Evolutionary conservation across 2,329 filamentous ascomycete species (phyloP), one percentile per base, ranked within the genome.

Genomic region (Alternaria tenuissima): DNA sequence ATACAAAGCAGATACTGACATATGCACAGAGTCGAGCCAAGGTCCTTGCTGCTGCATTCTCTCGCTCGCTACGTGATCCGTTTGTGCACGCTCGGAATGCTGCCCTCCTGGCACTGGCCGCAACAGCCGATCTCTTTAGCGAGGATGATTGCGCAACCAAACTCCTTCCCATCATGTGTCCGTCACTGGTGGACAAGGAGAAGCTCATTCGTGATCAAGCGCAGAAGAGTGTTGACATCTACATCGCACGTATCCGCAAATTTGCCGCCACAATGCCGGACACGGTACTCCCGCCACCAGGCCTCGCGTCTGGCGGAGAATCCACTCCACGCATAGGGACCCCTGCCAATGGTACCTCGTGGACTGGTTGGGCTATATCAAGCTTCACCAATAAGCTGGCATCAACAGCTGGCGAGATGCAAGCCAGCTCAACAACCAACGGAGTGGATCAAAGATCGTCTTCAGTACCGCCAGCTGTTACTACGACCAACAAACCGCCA

Each of bases 361-460:
- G 95, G 95, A 88, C 95, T 1, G 95, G 95, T 12, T 99, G 95
- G 95, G 95, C 95, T 1, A 97, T 99, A 55, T 98, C 95, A 0
- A 97, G 93, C 1, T 99, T 99, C 76, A 98, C 95, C 2, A 98
- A 98, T 79, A 97, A 97, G 72, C 78, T 98, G 12, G 89, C 92
- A 2, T 81, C 91, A 0, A 93, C 93, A 0, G 91, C 91, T 8
- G 95, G 95, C 18, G 91, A 97, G 58, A 99, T 99, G 64, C 85
- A 94, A 73, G 81, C 88, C 12, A 81, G 48, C 12, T 60, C 67
- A 7, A 28, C 53, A 1, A 48, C 66, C 8, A 78, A 76, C 30
- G 72, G 70, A 2, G 82, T 81, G 12, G 79, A 84, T 20, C 72
- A 72, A 48, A 79, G 84, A 24, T 78, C 84, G 34, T 80, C 82